phyloP scores from a whole-genome alignment of 2,329 filamentous ascomycete species.

The Diaporthe caulivora region DNA sequence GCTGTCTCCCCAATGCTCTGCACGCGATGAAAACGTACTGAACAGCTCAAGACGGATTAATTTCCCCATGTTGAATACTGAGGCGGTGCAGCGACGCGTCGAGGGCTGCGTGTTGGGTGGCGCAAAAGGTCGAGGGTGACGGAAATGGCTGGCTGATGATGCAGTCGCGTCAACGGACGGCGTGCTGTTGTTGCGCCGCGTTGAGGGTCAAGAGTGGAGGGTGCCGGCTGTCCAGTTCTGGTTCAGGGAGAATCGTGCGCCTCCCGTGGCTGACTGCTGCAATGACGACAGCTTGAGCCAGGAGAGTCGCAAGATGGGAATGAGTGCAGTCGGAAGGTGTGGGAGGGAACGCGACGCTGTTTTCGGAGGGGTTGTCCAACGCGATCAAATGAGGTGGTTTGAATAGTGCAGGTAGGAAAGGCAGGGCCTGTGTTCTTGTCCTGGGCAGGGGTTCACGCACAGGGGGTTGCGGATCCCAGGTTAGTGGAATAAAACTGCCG shows the following conservation, averaged over 20 bases:
- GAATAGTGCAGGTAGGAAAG: slow-evolving; percentile 29
- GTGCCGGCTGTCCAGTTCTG: background rate
- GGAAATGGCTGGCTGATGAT: background rate
- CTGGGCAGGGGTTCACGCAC: slow-evolving; percentile 1
- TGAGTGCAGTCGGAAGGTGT: background rate
- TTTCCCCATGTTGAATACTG: slow-evolving; percentile 83
- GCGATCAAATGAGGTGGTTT: slow-evolving; percentile 25
- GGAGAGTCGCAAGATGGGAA: slow-evolving; percentile 16
- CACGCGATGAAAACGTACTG: slow-evolving; percentile 69
- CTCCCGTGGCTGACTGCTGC: slow-evolving; percentile 25
- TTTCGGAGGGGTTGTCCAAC: slow-evolving; percentile 36
- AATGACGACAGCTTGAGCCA: slow-evolving; percentile 16
- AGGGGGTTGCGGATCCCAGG: background rate
- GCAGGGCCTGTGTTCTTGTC: slow-evolving; percentile 12
- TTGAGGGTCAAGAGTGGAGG: background rate
- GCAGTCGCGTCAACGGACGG: slow-evolving; percentile 5
- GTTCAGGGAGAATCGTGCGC: background rate
- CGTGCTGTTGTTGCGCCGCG: background rate
- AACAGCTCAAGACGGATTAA: slow-evolving; percentile 94
- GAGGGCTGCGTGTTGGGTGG: background rate
- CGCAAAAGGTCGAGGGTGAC: slow-evolving; percentile 19
- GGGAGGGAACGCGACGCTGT: slow-evolving; percentile 32
- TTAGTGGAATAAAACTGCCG: too few relatives aligned
- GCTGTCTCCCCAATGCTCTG: background rate
- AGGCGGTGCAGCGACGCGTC: slow-evolving; percentile 40